These are phyloP conservation scores for Hypoxylon intermedium DNA, from an alignment of 495 filamentous ascomycete genomes.

Conservation along the genomic window DNA sequence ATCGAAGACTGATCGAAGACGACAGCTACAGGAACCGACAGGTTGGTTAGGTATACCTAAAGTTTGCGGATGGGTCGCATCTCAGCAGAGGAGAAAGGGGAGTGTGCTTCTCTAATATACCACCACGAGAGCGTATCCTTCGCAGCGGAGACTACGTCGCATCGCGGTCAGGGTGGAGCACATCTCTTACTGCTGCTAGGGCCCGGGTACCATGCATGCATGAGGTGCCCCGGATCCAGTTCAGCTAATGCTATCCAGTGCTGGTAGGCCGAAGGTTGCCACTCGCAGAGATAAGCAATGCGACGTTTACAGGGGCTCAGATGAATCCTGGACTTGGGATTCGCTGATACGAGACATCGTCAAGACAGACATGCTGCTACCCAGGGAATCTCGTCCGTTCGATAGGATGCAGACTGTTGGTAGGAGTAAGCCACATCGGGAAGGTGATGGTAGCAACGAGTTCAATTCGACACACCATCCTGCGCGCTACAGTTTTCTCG, in stretches of 20 bases:
- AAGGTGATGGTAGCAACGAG: constrained; percentile 26
- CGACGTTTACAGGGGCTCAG: constrained; percentile 8
- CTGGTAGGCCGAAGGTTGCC: constrained; percentile 10
- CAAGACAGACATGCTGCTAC: neutral
- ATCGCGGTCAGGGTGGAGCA: constrained; percentile 19
- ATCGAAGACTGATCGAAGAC: constrained; percentile 20
- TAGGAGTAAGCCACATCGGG: constrained; percentile 20
- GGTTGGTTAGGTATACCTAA: constrained; percentile 10
- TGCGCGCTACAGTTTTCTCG: constrained; percentile 1
- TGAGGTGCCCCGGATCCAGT: neutral
- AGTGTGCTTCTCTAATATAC: constrained; percentile 20
- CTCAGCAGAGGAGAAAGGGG: constrained; percentile 1
- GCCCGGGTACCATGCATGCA: neutral
- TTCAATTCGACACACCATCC: constrained; percentile 4
- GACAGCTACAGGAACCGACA: constrained; percentile 13
- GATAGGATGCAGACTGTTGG: constrained; percentile 3
- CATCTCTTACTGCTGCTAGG: no score
- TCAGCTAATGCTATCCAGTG: neutral
- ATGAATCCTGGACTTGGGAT: constrained; percentile 13
- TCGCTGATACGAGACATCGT: constrained; percentile 21
- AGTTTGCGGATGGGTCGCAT: neutral
- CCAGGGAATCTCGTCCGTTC: constrained; percentile 12
- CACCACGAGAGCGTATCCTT: neutral
- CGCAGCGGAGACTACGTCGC: constrained; percentile 15
- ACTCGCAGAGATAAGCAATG: constrained; percentile 30